These are phyloP conservation scores for Fusarium dimerum DNA, from an alignment of 2,329 filamentous ascomycete species.

Conservation along the genomic window DNA sequence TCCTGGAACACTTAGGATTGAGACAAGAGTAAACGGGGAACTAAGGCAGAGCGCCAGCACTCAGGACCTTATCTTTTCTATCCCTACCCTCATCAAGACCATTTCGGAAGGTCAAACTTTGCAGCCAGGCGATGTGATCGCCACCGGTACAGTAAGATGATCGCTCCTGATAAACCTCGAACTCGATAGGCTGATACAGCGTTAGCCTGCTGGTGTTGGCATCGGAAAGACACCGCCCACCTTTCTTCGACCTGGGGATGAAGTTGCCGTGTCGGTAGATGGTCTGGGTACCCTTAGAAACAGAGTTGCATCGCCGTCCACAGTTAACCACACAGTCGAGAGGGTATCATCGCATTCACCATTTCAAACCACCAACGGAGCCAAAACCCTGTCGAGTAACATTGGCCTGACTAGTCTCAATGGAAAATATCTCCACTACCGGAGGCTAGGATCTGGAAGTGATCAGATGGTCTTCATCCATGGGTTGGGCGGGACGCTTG, in stretches of 20 bases:
- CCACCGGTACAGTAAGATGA: conserved; percentile 40
- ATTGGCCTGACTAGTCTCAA: conserved; percentile 39
- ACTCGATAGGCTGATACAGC: neutral
- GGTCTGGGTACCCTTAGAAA: conserved; percentile 20
- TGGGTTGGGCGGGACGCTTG: conserved; percentile 50
- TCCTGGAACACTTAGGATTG: conserved; percentile 40
- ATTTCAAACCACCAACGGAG: conserved; percentile 14
- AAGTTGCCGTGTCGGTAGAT: conserved; percentile 37
- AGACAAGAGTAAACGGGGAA: conserved; percentile 48
- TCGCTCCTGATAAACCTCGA: too few relatives aligned
- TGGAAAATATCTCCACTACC: conserved; percentile 43
- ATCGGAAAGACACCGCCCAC: conserved; percentile 42
- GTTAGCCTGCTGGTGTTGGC: conserved; percentile 47
- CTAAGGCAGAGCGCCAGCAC: conserved; percentile 46
- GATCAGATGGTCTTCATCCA: conserved; percentile 52
- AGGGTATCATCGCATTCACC: conserved; percentile 3
- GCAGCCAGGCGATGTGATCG: conserved; percentile 47
- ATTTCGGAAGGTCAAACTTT: conserved; percentile 45
- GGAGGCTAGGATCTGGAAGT: conserved; percentile 27
- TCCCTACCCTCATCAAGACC: conserved; percentile 43
- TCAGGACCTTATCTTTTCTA: conserved; percentile 47
- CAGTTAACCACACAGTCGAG: neutral
- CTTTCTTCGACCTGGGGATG: conserved; percentile 43
- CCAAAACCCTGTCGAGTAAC: conserved; percentile 13
- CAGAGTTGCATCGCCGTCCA: conserved; percentile 5